Evolutionary conservation across 2,329 filamentous ascomycete genomes (phyloP), one percentile per base, ranked within the genome.

Genomic region (Calonectria ilicicola): DNA sequence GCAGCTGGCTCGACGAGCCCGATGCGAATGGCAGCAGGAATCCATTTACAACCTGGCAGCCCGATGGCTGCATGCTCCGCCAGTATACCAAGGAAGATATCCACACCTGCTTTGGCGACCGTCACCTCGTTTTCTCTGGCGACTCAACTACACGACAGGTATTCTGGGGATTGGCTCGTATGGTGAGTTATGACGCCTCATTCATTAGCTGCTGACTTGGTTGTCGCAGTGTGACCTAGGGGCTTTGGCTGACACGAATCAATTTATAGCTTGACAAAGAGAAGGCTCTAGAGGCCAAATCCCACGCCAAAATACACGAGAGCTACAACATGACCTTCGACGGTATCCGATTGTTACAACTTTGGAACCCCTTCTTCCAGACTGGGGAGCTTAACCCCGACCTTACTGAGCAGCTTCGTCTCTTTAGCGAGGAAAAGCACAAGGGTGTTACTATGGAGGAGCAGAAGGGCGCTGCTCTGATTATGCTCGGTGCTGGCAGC

Each of bases 341-440:
- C 17, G 85, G 84, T n/a, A 84, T 90, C 2, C 84, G 79, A 32
- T 76, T 92, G 29, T 83, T 89, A 58, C 92, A 91, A 74, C 80
- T 91, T 14, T 93, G 90, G 90, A 91, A 93, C 80, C 91, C 91
- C 0, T 92, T 85, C 82, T 83, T 93, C 27, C 90, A 93, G 79
- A 78, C 84, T 8, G 67, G 67, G 27, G 77, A 82, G 17, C 84
- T 63, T 67, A 77, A 73, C 73, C 60, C 69, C 17, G 65, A 75
- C 38, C 69, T 81, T 0, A 75, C 69, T 3, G 66, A 76, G 17
- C 74, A 81, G 51, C 75, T 82, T 23, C 17, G 77, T 10, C 58
- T 74, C n/a, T 76, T 79, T 14, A 68, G 67, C 35, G 17, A 73
- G 8, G 75, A 79, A 29, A 79, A 79, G 42, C 74, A 74, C 35